phyloP scores from a whole-genome alignment of 176 grass and related monocot genomes.

The Zea luxurians region DNA sequence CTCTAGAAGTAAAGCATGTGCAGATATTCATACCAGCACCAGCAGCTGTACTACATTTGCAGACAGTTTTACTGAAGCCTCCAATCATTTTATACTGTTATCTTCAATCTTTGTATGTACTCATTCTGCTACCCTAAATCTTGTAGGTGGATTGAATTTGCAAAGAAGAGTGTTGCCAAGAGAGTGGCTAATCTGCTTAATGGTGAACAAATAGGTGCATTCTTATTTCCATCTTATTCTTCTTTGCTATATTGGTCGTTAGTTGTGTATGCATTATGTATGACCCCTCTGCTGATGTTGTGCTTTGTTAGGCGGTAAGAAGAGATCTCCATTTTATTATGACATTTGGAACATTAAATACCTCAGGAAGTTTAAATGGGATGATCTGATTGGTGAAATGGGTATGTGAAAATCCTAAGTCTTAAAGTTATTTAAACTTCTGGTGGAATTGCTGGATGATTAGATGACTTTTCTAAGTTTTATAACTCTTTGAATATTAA shows the following conservation, averaged over 20 bases:
- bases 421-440: slow-evolving; percentile 2
- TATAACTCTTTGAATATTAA: slow-evolving; percentile 33
- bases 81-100: not conserved
- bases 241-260: slow-evolving; percentile 1
- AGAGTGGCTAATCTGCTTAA: slow-evolving; percentile 88
- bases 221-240: slow-evolving; percentile 10
- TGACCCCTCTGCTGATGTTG: not conserved
- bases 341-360: slow-evolving; percentile 99
- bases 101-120: not conserved
- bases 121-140: slow-evolving; percentile 35
- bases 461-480: not conserved
- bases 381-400: slow-evolving; percentile 88
- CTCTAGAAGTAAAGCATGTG: not conserved
- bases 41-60: slow-evolving; percentile 13
- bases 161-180: slow-evolving; percentile 84
- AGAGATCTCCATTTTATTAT: slow-evolving; percentile 85
- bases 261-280: not conserved
- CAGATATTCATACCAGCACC: not conserved
- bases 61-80: not conserved
- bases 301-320: slow-evolving; percentile 71
- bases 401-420: slow-evolving; percentile 43
- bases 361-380: slow-evolving; percentile 97
- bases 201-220: slow-evolving; percentile 90
- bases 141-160: slow-evolving; percentile 93
- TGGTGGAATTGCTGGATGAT: not conserved